Evolutionary conservation across 2,329 filamentous ascomycete species (phyloP), one percentile per base, ranked within the genome.

Genomic region (Colletotrichum caudatum): DNA sequence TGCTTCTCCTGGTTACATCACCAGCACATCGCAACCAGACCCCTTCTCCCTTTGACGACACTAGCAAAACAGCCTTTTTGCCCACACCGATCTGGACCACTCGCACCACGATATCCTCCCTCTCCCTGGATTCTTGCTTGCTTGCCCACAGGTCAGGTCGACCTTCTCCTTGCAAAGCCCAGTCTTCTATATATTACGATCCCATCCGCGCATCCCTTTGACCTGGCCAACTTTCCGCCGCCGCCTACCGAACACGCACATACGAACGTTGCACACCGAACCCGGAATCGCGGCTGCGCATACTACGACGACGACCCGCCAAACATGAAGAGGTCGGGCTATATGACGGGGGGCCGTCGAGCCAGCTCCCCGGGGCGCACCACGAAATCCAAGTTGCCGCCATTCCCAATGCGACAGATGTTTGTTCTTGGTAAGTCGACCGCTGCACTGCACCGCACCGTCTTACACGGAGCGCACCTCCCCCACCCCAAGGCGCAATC

Each of bases 361-460:
- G 66, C 29, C 37, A 41, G 53, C 60, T 70, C 67, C 60, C 63
- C 58, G 26, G 60, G 60, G 61, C 53, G 35, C 16, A 54, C 29
- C 66, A 71, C 44, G 46, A 71, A 57, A 33, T 44, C 64, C 18
- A 53, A 51, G 56, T 29, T 44, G 48, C 71, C 79, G 37, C 77
- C 81, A 7, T 84, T 84, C 63, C 82, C 83, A 60, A 74, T 78
- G 51, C 77, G 79, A 75, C 86, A 88, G 76, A 84, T 88, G 82
- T 83, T 87, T 76, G 85, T 88, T 64, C 78, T 85, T 16, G 83
- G 84, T 85, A 79, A 74, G 83, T 35, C n/a, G 18, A 20, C 7
- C 35, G 23, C 26, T 48, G 46, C 11, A 23, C 20, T n/a, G 18
- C 20, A 23, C 35, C 48, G 16, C n/a, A 48, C 46, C 23, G 37